Evolutionary conservation across 202 grass and related monocot species (phyloP).

Genomic region (Elaeis oleifera): DNA sequence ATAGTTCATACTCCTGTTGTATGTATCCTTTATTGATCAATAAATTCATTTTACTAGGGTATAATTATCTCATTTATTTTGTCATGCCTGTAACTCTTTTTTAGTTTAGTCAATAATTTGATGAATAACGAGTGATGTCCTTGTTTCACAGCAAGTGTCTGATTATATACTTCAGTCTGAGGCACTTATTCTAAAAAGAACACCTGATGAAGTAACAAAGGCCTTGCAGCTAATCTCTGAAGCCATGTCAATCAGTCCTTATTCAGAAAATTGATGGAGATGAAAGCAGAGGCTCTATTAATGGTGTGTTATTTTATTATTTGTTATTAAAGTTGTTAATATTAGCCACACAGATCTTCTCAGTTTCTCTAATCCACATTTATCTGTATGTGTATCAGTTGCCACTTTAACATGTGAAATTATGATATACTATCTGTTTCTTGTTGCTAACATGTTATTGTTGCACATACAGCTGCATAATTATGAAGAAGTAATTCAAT

Average conservation of each 20-base stretch:
- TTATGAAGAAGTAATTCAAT: slow-evolving; percentile 71
- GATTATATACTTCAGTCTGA: slow-evolving; percentile 55
- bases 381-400: neutral
- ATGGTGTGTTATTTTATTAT: slow-evolving; percentile 40
- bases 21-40: no score
- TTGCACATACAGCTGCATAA: slow-evolving; percentile 43
- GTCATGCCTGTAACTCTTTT: no score
- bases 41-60: no score
- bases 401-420: no score
- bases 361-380: no score
- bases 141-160: slow-evolving; percentile 45
- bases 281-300: slow-evolving; percentile 82
- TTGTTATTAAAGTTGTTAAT: no score
- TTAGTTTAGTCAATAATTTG: no score
- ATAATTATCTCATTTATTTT: no score
- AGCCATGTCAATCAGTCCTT: slow-evolving; percentile 57
- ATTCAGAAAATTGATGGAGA: slow-evolving; percentile 73
- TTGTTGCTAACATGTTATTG: slow-evolving; percentile 26
- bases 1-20: no score
- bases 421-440: no score
- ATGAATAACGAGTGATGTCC: neutral
- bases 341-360: no score
- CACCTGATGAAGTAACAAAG: slow-evolving; percentile 52
- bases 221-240: slow-evolving; percentile 69
- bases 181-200: slow-evolving; percentile 65